Percentiles rank a stretch among this genome's conserved stretches.
phyloP scores from a whole-genome alignment of 441 rosid genomes.

The Hura crepitans region DNA sequence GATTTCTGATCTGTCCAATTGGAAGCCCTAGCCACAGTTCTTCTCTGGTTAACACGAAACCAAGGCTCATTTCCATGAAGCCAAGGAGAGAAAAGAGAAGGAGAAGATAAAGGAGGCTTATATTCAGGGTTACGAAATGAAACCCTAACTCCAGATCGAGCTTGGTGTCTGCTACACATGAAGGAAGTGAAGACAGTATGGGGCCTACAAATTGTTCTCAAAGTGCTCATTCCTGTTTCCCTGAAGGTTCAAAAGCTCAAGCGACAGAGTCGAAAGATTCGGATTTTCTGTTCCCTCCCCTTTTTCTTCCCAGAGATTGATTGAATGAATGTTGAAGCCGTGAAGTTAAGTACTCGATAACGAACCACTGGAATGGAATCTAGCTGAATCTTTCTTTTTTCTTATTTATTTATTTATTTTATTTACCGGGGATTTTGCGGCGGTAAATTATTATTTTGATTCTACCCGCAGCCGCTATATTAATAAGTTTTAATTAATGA shows the following conservation, averaged over 20 bases:
- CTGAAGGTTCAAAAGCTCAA: neutral
- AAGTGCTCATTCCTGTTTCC: conserved; percentile 45
- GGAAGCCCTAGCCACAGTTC: conserved; percentile 54
- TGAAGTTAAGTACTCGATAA: conserved; percentile 10
- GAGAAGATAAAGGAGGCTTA: conserved; percentile 36
- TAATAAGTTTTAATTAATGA: no score
- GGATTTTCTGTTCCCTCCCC: conserved; percentile 10
- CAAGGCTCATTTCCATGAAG: conserved; percentile 34
- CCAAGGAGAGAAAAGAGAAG: conserved; percentile 40
- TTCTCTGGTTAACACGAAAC: conserved; percentile 60
- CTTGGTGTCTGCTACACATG: conserved; percentile 40
- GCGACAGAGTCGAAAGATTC: neutral
- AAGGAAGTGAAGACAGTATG: conserved; percentile 55
- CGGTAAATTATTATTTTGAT: neutral
- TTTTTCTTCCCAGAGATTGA: neutral
- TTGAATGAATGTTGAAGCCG: conserved; percentile 18
- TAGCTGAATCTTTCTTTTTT: conserved; percentile 20
- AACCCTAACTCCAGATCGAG: conserved; percentile 48
- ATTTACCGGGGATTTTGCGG: conserved; percentile 6
- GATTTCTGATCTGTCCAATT: conserved; percentile 69
- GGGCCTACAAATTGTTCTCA: conserved; percentile 64
- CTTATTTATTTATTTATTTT: neutral
- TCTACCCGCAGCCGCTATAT: no score
- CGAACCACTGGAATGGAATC: conserved; percentile 22
- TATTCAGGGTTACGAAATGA: conserved; percentile 41